Percentiles rank a stretch among this genome's conserved stretches.
Evolutionary conservation across 768 basidiomycete species (phyloP).

Genomic region (Phylloporus arenicola): DNA sequence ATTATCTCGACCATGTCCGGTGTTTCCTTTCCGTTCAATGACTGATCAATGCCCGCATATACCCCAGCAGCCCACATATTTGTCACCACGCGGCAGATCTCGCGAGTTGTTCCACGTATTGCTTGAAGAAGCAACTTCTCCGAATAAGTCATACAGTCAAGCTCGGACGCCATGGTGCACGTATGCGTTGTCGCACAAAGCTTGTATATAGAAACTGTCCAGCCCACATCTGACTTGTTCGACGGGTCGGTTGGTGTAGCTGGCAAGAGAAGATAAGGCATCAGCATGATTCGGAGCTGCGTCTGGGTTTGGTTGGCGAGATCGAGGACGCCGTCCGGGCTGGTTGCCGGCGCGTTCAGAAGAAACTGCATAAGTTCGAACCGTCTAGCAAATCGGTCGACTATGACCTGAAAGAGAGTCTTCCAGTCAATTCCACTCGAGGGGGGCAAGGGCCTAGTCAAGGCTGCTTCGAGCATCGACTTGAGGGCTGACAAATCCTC

Average conservation of each 20-base stretch:
- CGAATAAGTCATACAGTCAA: background rate
- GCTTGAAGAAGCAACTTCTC: background rate
- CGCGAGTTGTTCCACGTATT: background rate
- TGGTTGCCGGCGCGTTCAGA: background rate
- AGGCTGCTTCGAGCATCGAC: background rate
- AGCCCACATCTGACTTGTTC: background rate
- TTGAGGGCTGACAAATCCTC: conserved; percentile 4
- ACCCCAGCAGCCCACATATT: background rate
- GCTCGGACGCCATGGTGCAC: background rate
- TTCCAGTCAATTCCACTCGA: conserved; percentile 32
- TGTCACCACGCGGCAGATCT: background rate
- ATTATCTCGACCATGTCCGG: background rate
- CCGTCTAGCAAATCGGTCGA: background rate
- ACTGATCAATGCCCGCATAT: background rate
- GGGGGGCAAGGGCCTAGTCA: background rate
- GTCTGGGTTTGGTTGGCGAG: background rate
- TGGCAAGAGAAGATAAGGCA: background rate
- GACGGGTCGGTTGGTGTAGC: background rate
- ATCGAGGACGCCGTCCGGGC: background rate
- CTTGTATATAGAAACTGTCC: background rate
- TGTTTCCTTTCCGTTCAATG: background rate
- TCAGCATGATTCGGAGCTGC: background rate
- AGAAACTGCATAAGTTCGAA: background rate
- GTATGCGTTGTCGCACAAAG: background rate
- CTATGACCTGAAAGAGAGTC: conserved; percentile 10